Evolutionary conservation across 1,284 basidiomycete species (phyloP).

Genomic region (Uromyces viciae-fabae): DNA sequence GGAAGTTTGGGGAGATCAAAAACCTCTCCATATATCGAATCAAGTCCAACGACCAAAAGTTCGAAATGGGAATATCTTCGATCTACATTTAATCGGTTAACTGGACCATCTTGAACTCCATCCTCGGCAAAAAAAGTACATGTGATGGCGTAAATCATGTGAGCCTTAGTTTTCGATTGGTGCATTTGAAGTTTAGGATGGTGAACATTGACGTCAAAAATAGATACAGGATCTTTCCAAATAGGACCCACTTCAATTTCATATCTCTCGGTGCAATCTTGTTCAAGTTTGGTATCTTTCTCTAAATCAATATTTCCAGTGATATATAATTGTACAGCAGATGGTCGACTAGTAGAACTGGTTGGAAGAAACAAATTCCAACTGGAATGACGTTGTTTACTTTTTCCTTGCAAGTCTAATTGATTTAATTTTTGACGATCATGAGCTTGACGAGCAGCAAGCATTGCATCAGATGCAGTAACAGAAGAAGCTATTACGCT

Average conservation of each 20-base stretch:
- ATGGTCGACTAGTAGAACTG: background rate
- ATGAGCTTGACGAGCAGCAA: constrained; percentile 19
- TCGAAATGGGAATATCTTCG: constrained; percentile 39
- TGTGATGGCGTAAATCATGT: constrained; percentile 27
- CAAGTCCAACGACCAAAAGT: background rate
- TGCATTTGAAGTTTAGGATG: constrained; percentile 12
- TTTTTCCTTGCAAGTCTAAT: too few species aligned
- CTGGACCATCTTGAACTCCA: background rate
- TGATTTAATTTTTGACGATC: background rate
- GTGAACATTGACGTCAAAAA: constrained; percentile 10
- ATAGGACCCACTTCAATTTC: constrained; percentile 24
- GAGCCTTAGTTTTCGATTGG: background rate
- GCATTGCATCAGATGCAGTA: constrained; percentile 39
- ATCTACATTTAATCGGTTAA: background rate
- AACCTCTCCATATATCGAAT: constrained; percentile 32
- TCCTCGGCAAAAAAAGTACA: background rate
- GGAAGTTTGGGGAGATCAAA: constrained; percentile 24
- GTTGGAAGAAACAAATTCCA: constrained; percentile 15
- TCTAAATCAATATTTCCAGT: background rate
- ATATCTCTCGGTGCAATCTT: constrained; percentile 14
- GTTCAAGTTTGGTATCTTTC: background rate
- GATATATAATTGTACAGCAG: constrained; percentile 16
- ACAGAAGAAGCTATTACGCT: constrained; percentile 23
- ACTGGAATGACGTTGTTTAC: background rate
- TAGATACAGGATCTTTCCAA: constrained; percentile 15